These are phyloP conservation scores for Rhizopogon roseolus DNA, from an alignment of 768 basidiomycete genomes.

Conservation along the genomic window DNA sequence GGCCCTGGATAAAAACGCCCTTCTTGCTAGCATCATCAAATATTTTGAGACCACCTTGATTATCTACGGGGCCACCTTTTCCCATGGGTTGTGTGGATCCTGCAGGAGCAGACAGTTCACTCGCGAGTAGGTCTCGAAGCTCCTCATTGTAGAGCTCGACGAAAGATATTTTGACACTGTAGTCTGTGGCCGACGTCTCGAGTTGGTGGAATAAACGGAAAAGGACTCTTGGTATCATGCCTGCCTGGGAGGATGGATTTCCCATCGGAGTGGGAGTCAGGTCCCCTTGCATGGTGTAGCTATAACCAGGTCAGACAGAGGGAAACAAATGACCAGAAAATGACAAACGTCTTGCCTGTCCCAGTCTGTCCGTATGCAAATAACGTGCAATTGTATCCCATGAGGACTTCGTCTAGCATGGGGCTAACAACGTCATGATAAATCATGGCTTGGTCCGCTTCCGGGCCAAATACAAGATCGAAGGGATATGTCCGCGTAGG, in stretches of 20 bases:
- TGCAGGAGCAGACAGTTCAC: conserved; percentile 66
- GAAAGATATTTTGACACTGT: conserved; percentile 89
- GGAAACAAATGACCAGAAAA: background rate
- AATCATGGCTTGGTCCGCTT: conserved; percentile 91
- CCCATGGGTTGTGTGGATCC: conserved; percentile 79
- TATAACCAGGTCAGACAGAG: conserved; percentile 24
- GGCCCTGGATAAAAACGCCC: conserved; percentile 90
- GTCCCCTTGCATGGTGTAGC: conserved; percentile 98
- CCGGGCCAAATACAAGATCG: conserved; percentile 93
- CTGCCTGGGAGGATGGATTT: conserved; percentile 84
- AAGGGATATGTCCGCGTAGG: conserved; percentile 88
- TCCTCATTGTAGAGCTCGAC: conserved; percentile 99
- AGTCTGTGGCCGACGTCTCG: conserved; percentile 73
- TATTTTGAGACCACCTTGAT: conserved; percentile 69
- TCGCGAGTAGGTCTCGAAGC: conserved; percentile 85
- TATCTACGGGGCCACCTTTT: conserved; percentile 46
- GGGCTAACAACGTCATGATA: conserved; percentile 93
- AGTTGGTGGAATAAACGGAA: conserved; percentile 89
- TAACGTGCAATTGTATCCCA: conserved; percentile 95
- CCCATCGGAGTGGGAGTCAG: conserved; percentile 77
- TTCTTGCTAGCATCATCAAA: conserved; percentile 89
- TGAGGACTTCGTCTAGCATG: conserved; percentile 89
- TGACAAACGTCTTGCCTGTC: conserved; percentile 92
- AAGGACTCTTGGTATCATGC: conserved; percentile 92
- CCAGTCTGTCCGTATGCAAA: conserved; percentile 99